These are phyloP conservation scores for Penicillium pulvis DNA, from an alignment of 495 filamentous ascomycete species.

Conservation along the genomic window DNA sequence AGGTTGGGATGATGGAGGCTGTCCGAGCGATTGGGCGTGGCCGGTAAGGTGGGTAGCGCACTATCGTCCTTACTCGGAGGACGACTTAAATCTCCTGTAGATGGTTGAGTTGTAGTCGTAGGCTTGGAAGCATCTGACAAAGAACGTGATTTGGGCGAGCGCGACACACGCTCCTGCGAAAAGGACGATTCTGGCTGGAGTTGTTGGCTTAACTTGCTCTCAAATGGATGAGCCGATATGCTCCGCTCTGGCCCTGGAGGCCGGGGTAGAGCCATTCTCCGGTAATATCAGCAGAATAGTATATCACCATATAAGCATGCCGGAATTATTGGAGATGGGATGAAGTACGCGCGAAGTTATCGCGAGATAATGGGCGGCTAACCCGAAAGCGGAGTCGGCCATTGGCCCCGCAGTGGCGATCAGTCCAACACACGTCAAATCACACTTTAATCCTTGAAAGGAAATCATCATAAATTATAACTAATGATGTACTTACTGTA, in stretches of 20 bases:
- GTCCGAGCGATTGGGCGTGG: slow-evolving; percentile 66
- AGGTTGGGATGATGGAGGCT: slow-evolving; percentile 59
- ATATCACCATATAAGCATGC: neutral
- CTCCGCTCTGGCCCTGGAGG: slow-evolving; percentile 29
- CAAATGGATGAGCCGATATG: slow-evolving; percentile 30
- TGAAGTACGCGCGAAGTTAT: slow-evolving; percentile 1
- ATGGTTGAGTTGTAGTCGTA: slow-evolving; percentile 25
- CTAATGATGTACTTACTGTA: no score
- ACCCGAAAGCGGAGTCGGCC: slow-evolving; percentile 15
- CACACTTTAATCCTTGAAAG: neutral
- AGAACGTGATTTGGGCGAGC: slow-evolving; percentile 44
- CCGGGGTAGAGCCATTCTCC: slow-evolving; percentile 28
- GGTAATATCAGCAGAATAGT: neutral
- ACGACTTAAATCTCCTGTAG: slow-evolving; percentile 32
- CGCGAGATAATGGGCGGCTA: slow-evolving; percentile 12
- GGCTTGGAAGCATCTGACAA: slow-evolving; percentile 48
- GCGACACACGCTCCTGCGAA: slow-evolving; percentile 22
- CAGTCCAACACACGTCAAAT: neutral
- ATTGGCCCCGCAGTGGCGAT: slow-evolving; percentile 13
- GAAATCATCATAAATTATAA: no score
- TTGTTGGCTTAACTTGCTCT: slow-evolving; percentile 48
- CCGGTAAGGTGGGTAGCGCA: slow-evolving; percentile 59
- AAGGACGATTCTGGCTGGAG: slow-evolving; percentile 29
- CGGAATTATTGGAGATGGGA: neutral
- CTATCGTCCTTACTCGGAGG: slow-evolving; percentile 77